Evolutionary conservation across 495 filamentous ascomycete species (phyloP), one percentile per base, ranked within the genome.

Genomic region (Xylaria telfairii): DNA sequence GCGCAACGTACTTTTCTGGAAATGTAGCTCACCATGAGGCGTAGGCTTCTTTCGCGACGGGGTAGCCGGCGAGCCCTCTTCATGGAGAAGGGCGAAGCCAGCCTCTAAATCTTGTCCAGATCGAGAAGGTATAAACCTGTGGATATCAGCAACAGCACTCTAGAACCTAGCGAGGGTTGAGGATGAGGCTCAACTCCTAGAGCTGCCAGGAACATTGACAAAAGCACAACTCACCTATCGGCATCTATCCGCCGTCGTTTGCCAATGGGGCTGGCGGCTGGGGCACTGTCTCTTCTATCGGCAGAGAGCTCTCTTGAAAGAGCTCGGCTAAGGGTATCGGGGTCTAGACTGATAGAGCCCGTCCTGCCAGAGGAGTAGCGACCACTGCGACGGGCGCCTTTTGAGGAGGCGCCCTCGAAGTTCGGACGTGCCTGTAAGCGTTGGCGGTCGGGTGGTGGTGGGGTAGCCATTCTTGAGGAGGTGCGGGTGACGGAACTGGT

Each of bases 81-180:
- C 95, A 76, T 96, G 92, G 26, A 98, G 85, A 67, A 99, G 85
- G 77, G 88, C 95, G 78, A 93, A 98, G 74, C 93, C 94, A 41
- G 96, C 93, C 75, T 94, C 92, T 28, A 98, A 83, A 78, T 99
- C 96, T 78, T 96, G 93, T 9, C 96, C 96, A 64, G 94, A 92
- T 17, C 96, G 90, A 76, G 96, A 94, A 39, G 96, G 96, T 72
- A 99, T 98, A 76, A 99, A 99, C 75, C 95, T 97, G 74, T 67
- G 19, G 60, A 34, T 37, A 51, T 84, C 53, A 84, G 77, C 65
- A 3, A 57, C 34, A 4, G 39, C 3, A 21, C 53, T 68, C 9
- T 10, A 57, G 21, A 10, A 24, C 15, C 0, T 34, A 9, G 13
- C n/a, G n/a, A n/a, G n/a, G n/a, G n/a, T n/a, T n/a, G n/a, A n/a